A percentile compares a stretch with the other conserved stretches of the same genome.
phyloP scores from a whole-genome alignment of 2,329 filamentous ascomycete species.

The Cercospora sojina region DNA sequence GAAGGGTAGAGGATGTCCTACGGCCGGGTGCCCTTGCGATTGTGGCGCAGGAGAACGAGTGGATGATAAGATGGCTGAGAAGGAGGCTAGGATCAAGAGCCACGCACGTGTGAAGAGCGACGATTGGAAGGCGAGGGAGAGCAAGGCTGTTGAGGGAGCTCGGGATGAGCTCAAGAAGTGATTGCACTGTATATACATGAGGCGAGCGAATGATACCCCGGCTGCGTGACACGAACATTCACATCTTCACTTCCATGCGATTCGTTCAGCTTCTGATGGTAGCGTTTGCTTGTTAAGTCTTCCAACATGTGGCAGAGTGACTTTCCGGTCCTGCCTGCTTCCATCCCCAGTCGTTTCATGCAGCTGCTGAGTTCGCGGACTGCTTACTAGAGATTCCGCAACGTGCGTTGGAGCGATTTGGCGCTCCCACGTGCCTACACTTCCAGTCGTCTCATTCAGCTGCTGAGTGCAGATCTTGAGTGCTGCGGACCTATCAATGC shows the following conservation, averaged over 20 bases:
- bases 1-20: conserved; percentile 57
- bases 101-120: conserved; percentile 39
- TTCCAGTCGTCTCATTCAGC: background rate
- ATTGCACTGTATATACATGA: background rate
- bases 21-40: conserved; percentile 59
- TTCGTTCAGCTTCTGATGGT: background rate
- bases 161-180: conserved; percentile 27
- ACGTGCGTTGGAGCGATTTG: background rate
- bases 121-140: conserved; percentile 45
- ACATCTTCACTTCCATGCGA: background rate
- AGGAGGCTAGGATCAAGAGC: conserved; percentile 40
- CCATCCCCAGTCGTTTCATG: background rate
- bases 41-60: conserved; percentile 40
- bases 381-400: background rate
- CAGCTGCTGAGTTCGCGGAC: background rate
- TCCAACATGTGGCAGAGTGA: background rate
- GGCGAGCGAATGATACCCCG: background rate
- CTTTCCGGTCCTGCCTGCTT: background rate
- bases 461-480: background rate
- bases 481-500: background rate
- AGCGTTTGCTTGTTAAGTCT: background rate
- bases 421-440: background rate
- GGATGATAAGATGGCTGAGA: conserved; percentile 30
- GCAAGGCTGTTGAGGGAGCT: conserved; percentile 44
- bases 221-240: background rate